Conservation (phyloP, 2,329 filamentous ascomycete species). For the Apiospora saccharicola region DNA sequence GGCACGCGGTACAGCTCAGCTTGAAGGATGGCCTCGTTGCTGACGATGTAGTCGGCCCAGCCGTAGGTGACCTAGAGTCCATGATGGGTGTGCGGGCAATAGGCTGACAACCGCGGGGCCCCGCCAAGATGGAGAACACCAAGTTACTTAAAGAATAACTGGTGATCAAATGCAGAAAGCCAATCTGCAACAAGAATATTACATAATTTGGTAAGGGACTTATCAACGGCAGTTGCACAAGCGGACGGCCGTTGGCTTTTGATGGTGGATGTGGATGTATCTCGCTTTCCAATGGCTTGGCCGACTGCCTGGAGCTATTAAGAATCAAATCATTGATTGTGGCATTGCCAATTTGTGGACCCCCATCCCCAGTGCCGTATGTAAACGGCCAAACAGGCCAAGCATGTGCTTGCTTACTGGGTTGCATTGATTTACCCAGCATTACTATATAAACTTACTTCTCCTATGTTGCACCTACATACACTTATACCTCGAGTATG, state of each 20-base stretch:
- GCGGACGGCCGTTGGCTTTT: background rate
- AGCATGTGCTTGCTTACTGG: background rate
- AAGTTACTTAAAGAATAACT: background rate
- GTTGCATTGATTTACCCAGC: background rate
- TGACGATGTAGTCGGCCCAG: background rate
- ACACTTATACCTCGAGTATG: background rate
- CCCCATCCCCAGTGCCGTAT: background rate
- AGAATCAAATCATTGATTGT: background rate
- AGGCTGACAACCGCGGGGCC: background rate
- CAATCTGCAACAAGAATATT: background rate
- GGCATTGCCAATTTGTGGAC: background rate
- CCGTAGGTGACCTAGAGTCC: slow-evolving; percentile 2
- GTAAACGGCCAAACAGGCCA: background rate
- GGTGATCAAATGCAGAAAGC: background rate
- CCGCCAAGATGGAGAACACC: background rate
- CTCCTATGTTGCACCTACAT: no score
- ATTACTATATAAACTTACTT: no score
- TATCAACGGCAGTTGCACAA: background rate
- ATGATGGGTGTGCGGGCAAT: background rate
- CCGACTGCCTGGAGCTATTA: background rate
- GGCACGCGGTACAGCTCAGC: slow-evolving; percentile 67
- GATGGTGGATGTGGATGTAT: slow-evolving; percentile 4
- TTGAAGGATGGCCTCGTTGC: slow-evolving; percentile 21
- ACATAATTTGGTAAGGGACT: background rate
- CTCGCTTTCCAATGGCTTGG: background rate